A percentile compares a stretch with the other conserved stretches of the same genome.
phyloP scores from a whole-genome alignment of 1,284 basidiomycete genomes.

The Ganoderma lucidum region DNA sequence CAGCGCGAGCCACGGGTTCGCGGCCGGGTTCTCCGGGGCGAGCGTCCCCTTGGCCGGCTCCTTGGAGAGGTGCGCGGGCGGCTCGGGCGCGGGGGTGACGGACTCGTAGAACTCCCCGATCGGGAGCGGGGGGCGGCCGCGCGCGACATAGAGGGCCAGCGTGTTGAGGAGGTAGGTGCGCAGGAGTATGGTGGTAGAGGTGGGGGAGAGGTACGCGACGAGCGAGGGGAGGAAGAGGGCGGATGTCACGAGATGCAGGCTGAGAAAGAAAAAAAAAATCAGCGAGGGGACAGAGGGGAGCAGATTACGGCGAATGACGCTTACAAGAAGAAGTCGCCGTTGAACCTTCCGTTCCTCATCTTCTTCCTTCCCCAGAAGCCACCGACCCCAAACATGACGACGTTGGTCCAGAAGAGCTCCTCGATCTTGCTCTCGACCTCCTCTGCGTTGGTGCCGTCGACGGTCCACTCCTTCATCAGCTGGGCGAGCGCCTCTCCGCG shows the following conservation, averaged over 20 bases:
- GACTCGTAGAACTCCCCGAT: constrained; percentile 46
- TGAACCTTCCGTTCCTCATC: constrained; percentile 42
- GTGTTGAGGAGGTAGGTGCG: constrained; percentile 47
- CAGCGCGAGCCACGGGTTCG: constrained; percentile 65
- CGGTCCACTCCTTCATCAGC: constrained; percentile 59
- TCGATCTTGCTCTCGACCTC: constrained; percentile 53
- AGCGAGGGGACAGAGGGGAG: not conserved
- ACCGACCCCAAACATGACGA: constrained; percentile 51
- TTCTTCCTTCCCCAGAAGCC: constrained; percentile 43
- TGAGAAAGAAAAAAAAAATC: constrained; percentile 18
- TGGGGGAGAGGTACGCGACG: constrained; percentile 36
- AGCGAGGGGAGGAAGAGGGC: constrained; percentile 50
- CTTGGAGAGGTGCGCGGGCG: constrained; percentile 5
- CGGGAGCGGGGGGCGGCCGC: constrained; percentile 45
- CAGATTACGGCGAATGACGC: constrained; percentile 15
- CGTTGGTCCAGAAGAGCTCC: constrained; percentile 52
- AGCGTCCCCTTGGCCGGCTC: constrained; percentile 44
- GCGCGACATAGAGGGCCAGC: constrained; percentile 46
- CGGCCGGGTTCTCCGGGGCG: constrained; percentile 42
- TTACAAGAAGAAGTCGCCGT: constrained; percentile 51
- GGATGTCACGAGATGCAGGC: constrained; percentile 57
- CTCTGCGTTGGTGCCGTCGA: constrained; percentile 44
- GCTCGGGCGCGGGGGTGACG: constrained; percentile 26
- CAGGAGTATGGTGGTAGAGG: constrained; percentile 44
- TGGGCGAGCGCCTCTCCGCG: constrained; percentile 48